Evolutionary conservation across 352 stramenopile species (phyloP).

Genomic region (Phytophthora kernoviae): DNA sequence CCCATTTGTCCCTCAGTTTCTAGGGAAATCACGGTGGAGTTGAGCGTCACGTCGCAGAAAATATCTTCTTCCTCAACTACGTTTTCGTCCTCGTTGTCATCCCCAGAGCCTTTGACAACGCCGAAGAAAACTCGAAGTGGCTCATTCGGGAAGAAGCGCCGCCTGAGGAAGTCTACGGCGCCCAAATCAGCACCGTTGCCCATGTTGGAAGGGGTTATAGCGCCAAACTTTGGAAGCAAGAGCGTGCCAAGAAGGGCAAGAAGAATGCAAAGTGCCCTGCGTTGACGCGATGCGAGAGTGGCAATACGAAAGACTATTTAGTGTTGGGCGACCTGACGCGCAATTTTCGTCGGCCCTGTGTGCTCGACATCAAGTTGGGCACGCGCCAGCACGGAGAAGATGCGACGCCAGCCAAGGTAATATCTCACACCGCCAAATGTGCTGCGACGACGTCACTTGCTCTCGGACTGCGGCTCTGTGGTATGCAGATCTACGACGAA

Average conservation of each 20-base stretch:
- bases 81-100: conserved; percentile 8
- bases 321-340: conserved; percentile 74
- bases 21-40: conserved; percentile 67
- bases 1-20: conserved; percentile 69
- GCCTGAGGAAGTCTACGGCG: conserved; percentile 27
- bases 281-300: conserved; percentile 15
- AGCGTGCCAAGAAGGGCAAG: conserved; percentile 35
- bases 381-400: conserved; percentile 79
- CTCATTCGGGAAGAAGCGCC: conserved; percentile 45
- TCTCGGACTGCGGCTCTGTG: conserved; percentile 74
- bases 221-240: conserved; percentile 65
- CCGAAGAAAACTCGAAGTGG: conserved; percentile 25
- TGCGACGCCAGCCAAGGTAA: conserved; percentile 65
- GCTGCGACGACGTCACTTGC: conserved; percentile 70
- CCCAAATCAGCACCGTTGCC: conserved; percentile 8
- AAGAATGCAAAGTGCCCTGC: conserved; percentile 8
- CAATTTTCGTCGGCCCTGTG: conserved; percentile 63
- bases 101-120: conserved; percentile 15
- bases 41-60: conserved; percentile 23
- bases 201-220: conserved; percentile 49
- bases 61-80: conserved; percentile 3
- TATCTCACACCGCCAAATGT: conserved; percentile 76
- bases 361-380: conserved; percentile 86
- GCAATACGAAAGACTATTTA: conserved; percentile 54
- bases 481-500: conserved; percentile 82